Conservation (phyloP, 257 asterid genomes). For the Solanum piurae region DNA sequence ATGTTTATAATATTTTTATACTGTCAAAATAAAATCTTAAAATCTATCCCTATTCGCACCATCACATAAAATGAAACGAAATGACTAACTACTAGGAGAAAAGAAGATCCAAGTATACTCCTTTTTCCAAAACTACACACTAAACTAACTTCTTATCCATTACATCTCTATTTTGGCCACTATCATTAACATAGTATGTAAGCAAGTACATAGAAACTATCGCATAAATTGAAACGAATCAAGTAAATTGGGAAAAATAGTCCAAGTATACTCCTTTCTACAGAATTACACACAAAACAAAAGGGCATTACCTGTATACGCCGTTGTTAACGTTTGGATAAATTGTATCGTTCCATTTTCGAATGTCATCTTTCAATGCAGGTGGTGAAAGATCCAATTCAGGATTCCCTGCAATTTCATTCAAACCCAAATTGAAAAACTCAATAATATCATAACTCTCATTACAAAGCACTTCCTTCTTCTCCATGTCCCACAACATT, state of each 20-base stretch:
- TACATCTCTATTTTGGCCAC: neutral
- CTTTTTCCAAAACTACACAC: neutral
- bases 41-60: neutral
- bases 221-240: neutral
- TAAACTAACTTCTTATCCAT: neutral
- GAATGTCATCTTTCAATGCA: conserved; percentile 34
- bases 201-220: neutral
- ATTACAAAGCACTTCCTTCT: conserved; percentile 66
- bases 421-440: conserved; percentile 61
- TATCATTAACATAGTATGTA: neutral
- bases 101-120: neutral
- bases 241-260: neutral
- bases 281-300: conserved; percentile 1
- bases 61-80: neutral
- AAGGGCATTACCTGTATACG: conserved; percentile 50
- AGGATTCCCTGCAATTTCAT: conserved; percentile 42
- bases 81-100: neutral
- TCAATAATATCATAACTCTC: conserved; percentile 82
- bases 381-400: conserved; percentile 68
- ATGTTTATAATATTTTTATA: neutral
- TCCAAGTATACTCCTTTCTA: neutral
- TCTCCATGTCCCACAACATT: conserved; percentile 73
- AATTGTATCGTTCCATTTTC: conserved; percentile 65
- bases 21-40: neutral
- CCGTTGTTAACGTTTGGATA: conserved; percentile 81